These are phyloP conservation scores for Lentinula sp. DNA, from an alignment of 768 basidiomycete genomes.

Conservation along the genomic window DNA sequence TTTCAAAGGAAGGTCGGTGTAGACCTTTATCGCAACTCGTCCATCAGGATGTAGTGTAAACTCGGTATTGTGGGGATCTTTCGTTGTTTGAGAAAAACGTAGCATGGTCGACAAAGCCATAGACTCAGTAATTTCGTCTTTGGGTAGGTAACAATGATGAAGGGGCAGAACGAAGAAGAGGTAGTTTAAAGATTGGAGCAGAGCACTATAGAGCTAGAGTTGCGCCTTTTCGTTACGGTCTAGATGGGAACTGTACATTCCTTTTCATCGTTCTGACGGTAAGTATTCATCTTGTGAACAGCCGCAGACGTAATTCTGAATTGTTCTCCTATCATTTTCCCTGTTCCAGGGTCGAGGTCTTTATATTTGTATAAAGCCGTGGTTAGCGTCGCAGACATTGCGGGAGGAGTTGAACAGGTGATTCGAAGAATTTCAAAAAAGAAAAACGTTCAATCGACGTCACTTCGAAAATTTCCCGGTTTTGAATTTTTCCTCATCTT, in stretches of 20 bases:
- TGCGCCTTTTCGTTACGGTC: background rate
- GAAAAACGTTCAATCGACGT: too few species aligned
- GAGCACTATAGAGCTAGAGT: background rate
- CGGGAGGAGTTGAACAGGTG: background rate
- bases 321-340: background rate
- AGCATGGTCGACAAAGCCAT: background rate
- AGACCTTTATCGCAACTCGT: background rate
- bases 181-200: background rate
- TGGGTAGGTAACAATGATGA: background rate
- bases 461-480: too few species aligned
- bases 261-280: background rate
- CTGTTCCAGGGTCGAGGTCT: background rate
- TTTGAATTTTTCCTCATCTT: too few species aligned
- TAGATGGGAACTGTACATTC: background rate
- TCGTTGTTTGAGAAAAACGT: background rate
- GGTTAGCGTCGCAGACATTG: background rate
- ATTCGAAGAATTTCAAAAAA: background rate
- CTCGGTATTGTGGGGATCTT: constrained; percentile 1
- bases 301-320: background rate
- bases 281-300: background rate
- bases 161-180: background rate
- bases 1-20: background rate
- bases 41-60: background rate
- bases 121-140: background rate
- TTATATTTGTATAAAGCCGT: background rate